These are phyloP conservation scores for Trichoderma citrinoviride DNA, from an alignment of 2,329 filamentous ascomycete species.

Conservation along the genomic window DNA sequence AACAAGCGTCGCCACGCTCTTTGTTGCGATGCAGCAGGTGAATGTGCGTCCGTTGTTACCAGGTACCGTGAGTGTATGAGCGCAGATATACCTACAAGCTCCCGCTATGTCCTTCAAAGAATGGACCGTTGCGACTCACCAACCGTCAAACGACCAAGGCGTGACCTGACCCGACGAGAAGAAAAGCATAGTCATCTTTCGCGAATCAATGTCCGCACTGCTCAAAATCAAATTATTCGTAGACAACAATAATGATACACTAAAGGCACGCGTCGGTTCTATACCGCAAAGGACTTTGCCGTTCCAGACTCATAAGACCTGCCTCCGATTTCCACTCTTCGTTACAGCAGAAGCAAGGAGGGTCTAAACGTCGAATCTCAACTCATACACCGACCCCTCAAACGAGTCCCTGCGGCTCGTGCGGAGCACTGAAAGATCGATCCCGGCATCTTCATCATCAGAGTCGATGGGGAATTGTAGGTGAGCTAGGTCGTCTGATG, in stretches of 20 bases:
- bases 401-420: slow-evolving; percentile 32
- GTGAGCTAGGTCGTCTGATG: slow-evolving; percentile 33
- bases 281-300: not conserved
- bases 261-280: not conserved
- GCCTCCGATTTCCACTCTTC: not conserved
- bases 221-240: not conserved
- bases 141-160: too few species aligned
- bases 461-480: slow-evolving; percentile 52
- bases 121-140: too few species aligned
- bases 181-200: too few species aligned
- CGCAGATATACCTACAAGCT: too few species aligned
- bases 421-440: slow-evolving; percentile 34
- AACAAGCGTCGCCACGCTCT: too few species aligned
- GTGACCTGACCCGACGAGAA: too few species aligned
- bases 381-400: slow-evolving; percentile 56
- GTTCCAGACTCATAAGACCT: not conserved
- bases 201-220: not conserved
- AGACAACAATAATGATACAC: not conserved
- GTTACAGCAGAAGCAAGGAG: not conserved
- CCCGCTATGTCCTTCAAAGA: too few species aligned
- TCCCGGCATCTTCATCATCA: slow-evolving; percentile 41
- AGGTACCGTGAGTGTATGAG: too few species aligned
- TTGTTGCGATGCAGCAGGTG: too few species aligned
- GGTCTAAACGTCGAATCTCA: slow-evolving; percentile 33
- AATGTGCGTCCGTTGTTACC: too few species aligned